A percentile compares a stretch with the other conserved stretches of the same genome.
phyloP scores from a whole-genome alignment of 1,139 yeast genomes.

The Candida dubliniensis region DNA sequence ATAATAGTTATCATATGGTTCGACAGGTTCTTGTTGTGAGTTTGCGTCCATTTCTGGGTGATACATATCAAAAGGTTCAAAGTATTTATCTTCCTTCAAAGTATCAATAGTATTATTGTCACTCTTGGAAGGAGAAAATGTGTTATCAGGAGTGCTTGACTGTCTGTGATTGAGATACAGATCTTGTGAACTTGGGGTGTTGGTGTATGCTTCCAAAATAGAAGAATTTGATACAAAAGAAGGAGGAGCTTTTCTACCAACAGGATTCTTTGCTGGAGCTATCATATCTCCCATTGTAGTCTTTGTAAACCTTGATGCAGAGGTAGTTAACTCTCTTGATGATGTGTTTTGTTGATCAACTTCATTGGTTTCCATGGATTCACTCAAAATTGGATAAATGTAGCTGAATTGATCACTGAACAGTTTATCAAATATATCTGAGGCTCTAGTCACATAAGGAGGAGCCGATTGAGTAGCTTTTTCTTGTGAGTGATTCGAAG shows the following conservation, averaged over 20 bases:
- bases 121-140: slow-evolving; percentile 7
- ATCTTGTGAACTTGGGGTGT: slow-evolving; percentile 7
- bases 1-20: slow-evolving; percentile 32
- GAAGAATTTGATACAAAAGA: neutral
- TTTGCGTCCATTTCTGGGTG: slow-evolving; percentile 6
- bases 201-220: neutral
- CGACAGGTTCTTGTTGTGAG: slow-evolving; percentile 13
- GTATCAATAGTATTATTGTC: slow-evolving; percentile 6
- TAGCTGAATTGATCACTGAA: slow-evolving; percentile 15
- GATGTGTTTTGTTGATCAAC: slow-evolving; percentile 19
- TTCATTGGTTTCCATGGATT: slow-evolving; percentile 16
- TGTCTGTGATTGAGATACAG: neutral
- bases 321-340: slow-evolving; percentile 7
- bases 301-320: slow-evolving; percentile 12
- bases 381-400: slow-evolving; percentile 12
- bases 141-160: slow-evolving; percentile 5
- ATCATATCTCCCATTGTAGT: slow-evolving; percentile 8
- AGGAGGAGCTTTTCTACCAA: slow-evolving; percentile 14
- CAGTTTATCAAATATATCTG: slow-evolving; percentile 12
- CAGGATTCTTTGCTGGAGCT: slow-evolving; percentile 5
- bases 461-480: neutral
- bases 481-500: neutral
- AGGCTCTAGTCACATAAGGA: slow-evolving; percentile 2
- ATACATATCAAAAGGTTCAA: slow-evolving; percentile 12
- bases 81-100: slow-evolving; percentile 5